Base-by-base conservation (phyloP, 805 yeast genomes). In the Nakazawaea wyomingensis region DNA sequence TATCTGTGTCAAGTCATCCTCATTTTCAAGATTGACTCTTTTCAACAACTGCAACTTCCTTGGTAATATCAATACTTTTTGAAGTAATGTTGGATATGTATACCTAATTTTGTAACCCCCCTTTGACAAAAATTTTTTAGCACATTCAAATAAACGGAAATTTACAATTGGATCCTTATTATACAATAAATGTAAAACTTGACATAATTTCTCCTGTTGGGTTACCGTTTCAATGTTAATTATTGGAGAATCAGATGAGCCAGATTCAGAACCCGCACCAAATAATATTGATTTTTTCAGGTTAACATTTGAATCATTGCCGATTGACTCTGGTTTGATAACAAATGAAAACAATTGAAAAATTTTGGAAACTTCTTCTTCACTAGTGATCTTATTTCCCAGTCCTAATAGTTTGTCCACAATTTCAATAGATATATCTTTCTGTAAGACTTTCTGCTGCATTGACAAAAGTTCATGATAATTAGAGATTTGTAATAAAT, bases 1-100 rank as follows among this genome's bases (percentile, higher is more conserved):
- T 9, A 53, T 46, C 36, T 52, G 48, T 17, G 49, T 36, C 26
- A 52, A 50, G 17, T 56, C 50, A 17, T 49, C 50, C 18, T 53
- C 51, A 10, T 56, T 53, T 7, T 50, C 43, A 21, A 45, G 17
- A 14, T 52, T 48, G 8, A 55, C 39, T 29, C 49, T 53, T 10
- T 50, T 39, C 18, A 57, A 50, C 39, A 65, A 56, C 34, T 64
- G 54, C 36, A 70, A 66, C 37, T 72, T 66, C 51, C 85, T 74
- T 22, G 85, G 72, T 19, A 85, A 61, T 54, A 71, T 74, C 52
- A 88, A 67, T 17, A 81, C 73, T 40, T 71, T 71, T 41, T 79
- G 71, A 21, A 89, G 75, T 33, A 91, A 62, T 1, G 96, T 75
- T 4, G 96, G 95, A 56, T 81, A 85, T 0, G 93, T 82, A 56